These are phyloP conservation scores for Hericium rajendrae DNA, from an alignment of 768 basidiomycete genomes.

Conservation along the genomic window DNA sequence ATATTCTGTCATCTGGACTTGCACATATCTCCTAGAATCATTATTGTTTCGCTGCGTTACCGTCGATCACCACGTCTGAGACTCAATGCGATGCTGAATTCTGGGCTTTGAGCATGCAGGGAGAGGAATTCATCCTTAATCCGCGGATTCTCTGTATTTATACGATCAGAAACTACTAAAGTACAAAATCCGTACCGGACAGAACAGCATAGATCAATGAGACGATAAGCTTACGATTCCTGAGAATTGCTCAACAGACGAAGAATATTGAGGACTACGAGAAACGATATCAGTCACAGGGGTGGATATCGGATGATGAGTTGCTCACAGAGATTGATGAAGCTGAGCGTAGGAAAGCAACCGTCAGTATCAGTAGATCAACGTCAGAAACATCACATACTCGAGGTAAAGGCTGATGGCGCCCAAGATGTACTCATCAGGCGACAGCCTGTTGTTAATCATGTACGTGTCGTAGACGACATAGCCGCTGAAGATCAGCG, in stretches of 20 bases:
- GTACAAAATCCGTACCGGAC: too few relatives aligned
- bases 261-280: slow-evolving; percentile 62
- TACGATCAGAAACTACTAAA: too few relatives aligned
- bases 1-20: too few relatives aligned
- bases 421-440: slow-evolving; percentile 91
- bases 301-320: neutral
- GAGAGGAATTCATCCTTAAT: too few relatives aligned
- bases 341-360: slow-evolving; percentile 21
- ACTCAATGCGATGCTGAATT: too few relatives aligned
- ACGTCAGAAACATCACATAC: slow-evolving; percentile 12
- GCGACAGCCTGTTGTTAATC: slow-evolving; percentile 81
- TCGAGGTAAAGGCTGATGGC: slow-evolving; percentile 92
- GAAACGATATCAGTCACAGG: neutral
- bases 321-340: slow-evolving; percentile 60
- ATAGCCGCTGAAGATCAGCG: slow-evolving; percentile 82
- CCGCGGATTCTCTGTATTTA: too few relatives aligned
- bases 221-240: slow-evolving; percentile 23
- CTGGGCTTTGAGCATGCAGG: too few relatives aligned
- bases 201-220: too few relatives aligned
- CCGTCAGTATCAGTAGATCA: slow-evolving; percentile 1
- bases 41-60: too few relatives aligned
- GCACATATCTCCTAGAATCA: too few relatives aligned
- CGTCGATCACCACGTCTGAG: too few relatives aligned
- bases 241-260: slow-evolving; percentile 60
- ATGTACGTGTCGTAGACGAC: slow-evolving; percentile 85